phyloP scores from a whole-genome alignment of 108 stramenopile genomes.

The Stephanodiscus triporus region DNA sequence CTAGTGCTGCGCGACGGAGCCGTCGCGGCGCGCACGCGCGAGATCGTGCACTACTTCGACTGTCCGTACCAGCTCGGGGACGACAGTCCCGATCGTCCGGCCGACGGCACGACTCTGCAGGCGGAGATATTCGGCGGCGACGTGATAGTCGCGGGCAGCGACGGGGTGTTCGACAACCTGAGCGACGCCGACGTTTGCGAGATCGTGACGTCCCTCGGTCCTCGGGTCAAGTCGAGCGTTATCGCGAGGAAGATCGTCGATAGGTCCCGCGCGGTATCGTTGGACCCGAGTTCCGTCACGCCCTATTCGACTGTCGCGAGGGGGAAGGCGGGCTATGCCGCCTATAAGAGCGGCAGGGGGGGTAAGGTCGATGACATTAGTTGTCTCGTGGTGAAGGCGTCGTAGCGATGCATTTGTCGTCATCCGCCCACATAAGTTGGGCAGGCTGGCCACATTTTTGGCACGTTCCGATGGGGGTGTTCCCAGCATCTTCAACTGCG shows the following conservation, averaged over 20 bases:
- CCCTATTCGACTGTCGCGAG: slow-evolving; percentile 79
- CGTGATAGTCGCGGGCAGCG: slow-evolving; percentile 75
- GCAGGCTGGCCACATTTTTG: neutral
- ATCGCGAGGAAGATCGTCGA: slow-evolving; percentile 74
- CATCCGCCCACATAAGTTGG: neutral
- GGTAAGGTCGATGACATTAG: slow-evolving; percentile 89
- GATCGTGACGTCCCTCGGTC: slow-evolving; percentile 21
- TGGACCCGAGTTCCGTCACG: slow-evolving; percentile 67
- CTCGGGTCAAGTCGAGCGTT: slow-evolving; percentile 30
- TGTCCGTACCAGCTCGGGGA: slow-evolving; percentile 87
- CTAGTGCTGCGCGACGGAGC: slow-evolving; percentile 73
- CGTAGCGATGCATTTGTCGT: slow-evolving; percentile 7
- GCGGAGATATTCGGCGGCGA: slow-evolving; percentile 75
- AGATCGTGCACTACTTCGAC: slow-evolving; percentile 87
- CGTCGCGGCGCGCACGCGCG: slow-evolving; percentile 68
- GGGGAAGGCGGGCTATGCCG: slow-evolving; percentile 59
- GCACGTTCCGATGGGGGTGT: neutral
- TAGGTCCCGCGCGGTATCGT: slow-evolving; percentile 64
- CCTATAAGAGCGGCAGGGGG: slow-evolving; percentile 72
- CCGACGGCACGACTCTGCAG: slow-evolving; percentile 76
- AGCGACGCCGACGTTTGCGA: slow-evolving; percentile 56
- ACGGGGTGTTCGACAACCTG: slow-evolving; percentile 91
- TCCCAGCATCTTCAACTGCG: no score
- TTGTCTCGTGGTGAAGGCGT: slow-evolving; percentile 76
- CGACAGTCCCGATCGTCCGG: slow-evolving; percentile 80